phyloP scores from a whole-genome alignment of 225 moss, liverwort and hornwort genomes.

The Bryum argenteum region DNA sequence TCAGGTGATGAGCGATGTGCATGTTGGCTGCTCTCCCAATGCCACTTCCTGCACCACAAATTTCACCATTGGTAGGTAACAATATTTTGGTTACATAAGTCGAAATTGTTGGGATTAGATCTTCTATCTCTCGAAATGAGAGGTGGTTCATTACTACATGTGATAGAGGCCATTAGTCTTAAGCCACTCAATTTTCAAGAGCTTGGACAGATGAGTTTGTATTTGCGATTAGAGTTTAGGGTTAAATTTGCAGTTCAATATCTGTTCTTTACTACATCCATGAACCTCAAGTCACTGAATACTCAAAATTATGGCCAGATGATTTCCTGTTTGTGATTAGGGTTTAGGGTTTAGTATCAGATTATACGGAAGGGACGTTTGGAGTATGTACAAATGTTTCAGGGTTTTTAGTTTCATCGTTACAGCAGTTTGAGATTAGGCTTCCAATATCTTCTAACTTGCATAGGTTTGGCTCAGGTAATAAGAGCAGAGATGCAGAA shows the following conservation, averaged over 20 bases:
- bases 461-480: slow-evolving; percentile 20
- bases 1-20: slow-evolving; percentile 83
- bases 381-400: too few species aligned
- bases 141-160: not conserved
- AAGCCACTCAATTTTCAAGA: not conserved
- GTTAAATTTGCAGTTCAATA: not conserved
- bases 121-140: not conserved
- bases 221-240: not conserved
- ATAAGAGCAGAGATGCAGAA: slow-evolving; percentile 33
- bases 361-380: too few species aligned
- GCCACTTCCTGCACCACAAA: slow-evolving; percentile 38
- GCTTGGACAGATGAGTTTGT: not conserved
- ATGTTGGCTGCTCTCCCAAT: slow-evolving; percentile 51
- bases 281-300: not conserved
- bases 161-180: not conserved
- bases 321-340: not conserved
- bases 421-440: too few species aligned
- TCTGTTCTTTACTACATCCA: not conserved
- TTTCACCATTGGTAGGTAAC: slow-evolving; percentile 48
- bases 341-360: too few species aligned
- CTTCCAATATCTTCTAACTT: not conserved
- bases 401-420: too few species aligned
- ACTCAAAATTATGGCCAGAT: not conserved
- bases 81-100: too few species aligned
- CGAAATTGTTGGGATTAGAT: too few species aligned